Evolutionary conservation across 208 protist genomes (phyloP).

Genomic region (Tetramitus jugosus): DNA sequence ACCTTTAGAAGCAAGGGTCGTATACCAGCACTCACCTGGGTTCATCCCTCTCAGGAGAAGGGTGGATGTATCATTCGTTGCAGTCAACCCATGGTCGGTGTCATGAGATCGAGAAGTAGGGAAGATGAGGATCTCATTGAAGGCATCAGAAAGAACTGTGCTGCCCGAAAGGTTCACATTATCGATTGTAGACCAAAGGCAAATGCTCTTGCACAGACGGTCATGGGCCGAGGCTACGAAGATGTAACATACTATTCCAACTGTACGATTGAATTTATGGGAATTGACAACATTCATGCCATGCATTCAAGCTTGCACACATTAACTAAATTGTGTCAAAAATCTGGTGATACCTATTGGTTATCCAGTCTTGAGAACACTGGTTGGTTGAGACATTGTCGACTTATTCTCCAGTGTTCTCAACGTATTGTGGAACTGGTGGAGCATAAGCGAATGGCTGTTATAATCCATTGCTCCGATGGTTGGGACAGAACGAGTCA

Average conservation of each 20-base stretch:
- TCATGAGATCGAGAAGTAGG: constrained; percentile 19
- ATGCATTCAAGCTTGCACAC: neutral
- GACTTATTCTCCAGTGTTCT: neutral
- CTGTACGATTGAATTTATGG: constrained; percentile 42
- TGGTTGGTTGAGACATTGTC: constrained; percentile 9
- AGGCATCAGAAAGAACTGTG: constrained; percentile 2
- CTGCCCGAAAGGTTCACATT: constrained; percentile 29
- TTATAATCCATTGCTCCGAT: constrained; percentile 57
- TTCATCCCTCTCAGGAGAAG: constrained; percentile 44
- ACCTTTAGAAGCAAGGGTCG: constrained; percentile 51
- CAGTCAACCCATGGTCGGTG: constrained; percentile 60
- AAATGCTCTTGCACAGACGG: constrained; percentile 45
- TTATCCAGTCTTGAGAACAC: neutral
- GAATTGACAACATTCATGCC: constrained; percentile 48
- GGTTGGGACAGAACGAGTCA: constrained; percentile 92
- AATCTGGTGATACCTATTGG: neutral
- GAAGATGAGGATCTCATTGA: constrained; percentile 36
- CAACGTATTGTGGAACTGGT: neutral
- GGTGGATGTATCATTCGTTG: constrained; percentile 49
- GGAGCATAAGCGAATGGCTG: neutral
- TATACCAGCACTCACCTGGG: constrained; percentile 61
- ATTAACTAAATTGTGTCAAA: neutral
- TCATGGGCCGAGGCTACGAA: constrained; percentile 55
- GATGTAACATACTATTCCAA: constrained; percentile 36
- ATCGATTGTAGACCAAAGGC: constrained; percentile 49